A percentile compares a stretch with the other conserved stretches of the same genome.
Evolutionary conservation across 306 rosid species (phyloP).

Genomic region (Sesbania bispinosa): DNA sequence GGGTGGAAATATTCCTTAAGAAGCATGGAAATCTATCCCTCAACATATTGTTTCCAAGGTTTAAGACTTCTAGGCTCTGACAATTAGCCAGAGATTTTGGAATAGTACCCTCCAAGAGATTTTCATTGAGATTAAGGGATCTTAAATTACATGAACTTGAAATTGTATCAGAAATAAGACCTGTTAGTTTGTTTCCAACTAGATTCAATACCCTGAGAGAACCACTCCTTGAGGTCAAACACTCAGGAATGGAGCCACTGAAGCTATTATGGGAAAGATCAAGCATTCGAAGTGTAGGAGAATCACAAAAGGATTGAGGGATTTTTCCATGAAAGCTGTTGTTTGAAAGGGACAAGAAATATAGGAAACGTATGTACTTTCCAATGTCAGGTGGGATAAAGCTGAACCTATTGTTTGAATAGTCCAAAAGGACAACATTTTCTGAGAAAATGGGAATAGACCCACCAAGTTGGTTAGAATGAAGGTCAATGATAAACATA

Average conservation of each 20-base stretch:
- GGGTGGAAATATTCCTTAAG: conserved; percentile 12
- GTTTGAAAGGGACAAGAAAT: conserved; percentile 5
- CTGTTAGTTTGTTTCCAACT: conserved; percentile 18
- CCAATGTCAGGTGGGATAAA: conserved; percentile 13
- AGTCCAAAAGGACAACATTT: conserved; percentile 8
- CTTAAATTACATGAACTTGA: neutral
- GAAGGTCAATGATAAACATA: conserved; percentile 31
- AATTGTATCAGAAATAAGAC: neutral
- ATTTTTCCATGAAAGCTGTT: conserved; percentile 6
- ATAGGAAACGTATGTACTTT: neutral
- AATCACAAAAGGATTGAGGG: conserved; percentile 20
- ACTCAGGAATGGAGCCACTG: conserved; percentile 18
- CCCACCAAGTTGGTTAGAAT: conserved; percentile 44
- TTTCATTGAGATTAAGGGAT: conserved; percentile 30
- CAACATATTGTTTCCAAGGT: conserved; percentile 21
- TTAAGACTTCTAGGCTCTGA: conserved; percentile 12
- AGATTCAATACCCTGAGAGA: conserved; percentile 17
- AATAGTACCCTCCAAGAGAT: conserved; percentile 2
- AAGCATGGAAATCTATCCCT: conserved; percentile 24
- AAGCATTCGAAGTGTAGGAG: conserved; percentile 10
- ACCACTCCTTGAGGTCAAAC: neutral
- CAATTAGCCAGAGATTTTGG: conserved; percentile 35
- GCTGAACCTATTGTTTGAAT: conserved; percentile 35
- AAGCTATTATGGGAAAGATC: conserved; percentile 37
- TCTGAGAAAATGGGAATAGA: neutral